Base-by-base conservation (phyloP, 495 filamentous ascomycete genomes). In the Aeminium ludgeri region DNA sequence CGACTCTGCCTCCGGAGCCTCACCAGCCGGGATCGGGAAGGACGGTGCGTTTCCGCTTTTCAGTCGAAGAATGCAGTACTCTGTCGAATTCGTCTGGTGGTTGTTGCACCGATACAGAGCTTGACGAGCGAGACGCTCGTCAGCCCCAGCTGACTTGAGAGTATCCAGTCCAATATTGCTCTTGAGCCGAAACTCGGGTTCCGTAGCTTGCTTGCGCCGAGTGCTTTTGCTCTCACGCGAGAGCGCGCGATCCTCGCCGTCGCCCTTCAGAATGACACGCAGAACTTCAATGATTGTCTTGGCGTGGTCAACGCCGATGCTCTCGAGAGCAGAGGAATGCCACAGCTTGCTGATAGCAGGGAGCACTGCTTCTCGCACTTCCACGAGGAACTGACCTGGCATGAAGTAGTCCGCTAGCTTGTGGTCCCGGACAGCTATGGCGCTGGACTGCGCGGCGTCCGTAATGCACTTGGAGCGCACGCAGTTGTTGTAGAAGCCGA, bases 211-310 rank as follows among this genome's bases (percentile, higher is more conserved):
- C 44, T 68, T 33, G 54, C 55, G 50, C 36, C 63, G 62, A 15
- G 7, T 36, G 10, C 60, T 56, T 27, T 72, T 69, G 34, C 80
- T 76, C 4, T 67, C 60, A 31, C 68, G 70, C 51, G 66, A 73
- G 52, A 68, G 67, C 10, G 79, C 81, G 28, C 66, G 72, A 8
- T 61, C 52, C 58, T 99, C 91, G 36, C 70, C 64, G 42, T 91
- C 82, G 31, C 73, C 80, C 50, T 76, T 72, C 18, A 87, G 66
- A 15, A 91, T 79, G 3, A 70, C 78, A 40, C 80, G 78, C 41
- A 99, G 63, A 28, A 95, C 86, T 31, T 83, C 76, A 49, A 95
- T 74, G 25, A 91, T 59, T 44, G 74, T 80, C 51, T 86, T 83
- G 15, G 87, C 69, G 27, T 86, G 76, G 12, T 70, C 63, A 20